phyloP scores from a whole-genome alignment of 2,329 filamentous ascomycete genomes.

The Scedosporium aurantiacum region DNA sequence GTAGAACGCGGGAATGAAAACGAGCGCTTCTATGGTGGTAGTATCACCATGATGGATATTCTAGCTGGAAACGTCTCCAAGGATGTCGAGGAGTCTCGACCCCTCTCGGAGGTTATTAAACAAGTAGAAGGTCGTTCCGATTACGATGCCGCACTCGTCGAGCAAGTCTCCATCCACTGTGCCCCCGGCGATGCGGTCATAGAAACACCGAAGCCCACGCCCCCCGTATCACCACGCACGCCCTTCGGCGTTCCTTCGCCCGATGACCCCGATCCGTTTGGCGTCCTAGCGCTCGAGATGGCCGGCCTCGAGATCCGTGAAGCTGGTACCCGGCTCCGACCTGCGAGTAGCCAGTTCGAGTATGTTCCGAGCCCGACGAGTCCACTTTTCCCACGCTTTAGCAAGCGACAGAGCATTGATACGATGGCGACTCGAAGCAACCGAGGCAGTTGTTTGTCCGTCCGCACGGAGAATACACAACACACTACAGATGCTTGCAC shows the following conservation, averaged over 20 bases:
- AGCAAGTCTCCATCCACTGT: slow-evolving; percentile 50
- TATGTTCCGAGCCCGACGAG: slow-evolving; percentile 68
- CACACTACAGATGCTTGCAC: slow-evolving; percentile 60
- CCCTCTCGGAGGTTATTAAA: slow-evolving; percentile 73
- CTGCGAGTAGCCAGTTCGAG: slow-evolving; percentile 70
- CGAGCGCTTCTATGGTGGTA: slow-evolving; percentile 43
- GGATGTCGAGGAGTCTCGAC: slow-evolving; percentile 40
- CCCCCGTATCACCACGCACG: slow-evolving; percentile 25
- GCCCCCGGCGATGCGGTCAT: slow-evolving; percentile 64
- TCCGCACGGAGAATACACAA: slow-evolving; percentile 56
- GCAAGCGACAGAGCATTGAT: slow-evolving; percentile 57
- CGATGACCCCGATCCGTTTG: slow-evolving; percentile 85
- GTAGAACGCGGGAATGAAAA: slow-evolving; percentile 48
- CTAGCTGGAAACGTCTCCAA: slow-evolving; percentile 45
- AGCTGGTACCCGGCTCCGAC: slow-evolving; percentile 61
- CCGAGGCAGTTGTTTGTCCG: slow-evolving; percentile 65
- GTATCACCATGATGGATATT: slow-evolving; percentile 43
- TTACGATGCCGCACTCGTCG: slow-evolving; percentile 57
- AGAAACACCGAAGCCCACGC: slow-evolving; percentile 28
- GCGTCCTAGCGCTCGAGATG: slow-evolving; percentile 80
- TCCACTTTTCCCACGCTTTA: slow-evolving; percentile 47
- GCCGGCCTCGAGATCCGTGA: slow-evolving; percentile 83
- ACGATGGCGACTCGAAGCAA: slow-evolving; percentile 49
- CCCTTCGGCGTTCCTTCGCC: slow-evolving; percentile 68
- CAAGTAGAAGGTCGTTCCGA: slow-evolving; percentile 75